Evolutionary conservation across 2,329 filamentous ascomycete genomes (phyloP), one percentile per base, ranked within the genome.

Genomic region (Eurotiales sp.): DNA sequence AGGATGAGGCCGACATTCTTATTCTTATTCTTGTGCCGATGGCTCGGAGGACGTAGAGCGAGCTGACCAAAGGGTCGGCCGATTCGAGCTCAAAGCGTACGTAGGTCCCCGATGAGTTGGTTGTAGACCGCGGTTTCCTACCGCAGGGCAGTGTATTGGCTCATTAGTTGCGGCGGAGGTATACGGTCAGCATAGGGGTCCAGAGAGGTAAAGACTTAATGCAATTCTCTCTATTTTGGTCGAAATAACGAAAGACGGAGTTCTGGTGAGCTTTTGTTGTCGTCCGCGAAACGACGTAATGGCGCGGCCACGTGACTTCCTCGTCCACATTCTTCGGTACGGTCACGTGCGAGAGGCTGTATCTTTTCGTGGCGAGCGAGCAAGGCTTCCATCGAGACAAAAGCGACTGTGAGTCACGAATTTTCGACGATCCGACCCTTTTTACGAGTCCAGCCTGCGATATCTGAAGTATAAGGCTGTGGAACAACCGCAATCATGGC

Each of bases 401-500:
- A 36, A 36, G n/a, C n/a, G n/a, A n/a, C n/a, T n/a, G n/a, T 27
- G 25, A 27, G 25, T 27, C 25, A 27, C 10, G n/a, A n/a, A n/a
- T n/a, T n/a, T n/a, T n/a, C n/a, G n/a, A n/a, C n/a, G n/a, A n/a
- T n/a, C n/a, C n/a, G n/a, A n/a, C n/a, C n/a, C 34, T 15, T 36
- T 15, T 11, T 37, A 19, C 4, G 4, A 27, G 34, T 40, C 21
- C 15, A 40, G 25, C 25, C 5, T 27, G n/a, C 27, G 29, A 6
- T 40, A 36, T 11, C 22, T 12, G 29, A n/a, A n/a, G n/a, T n/a
- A n/a, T n/a, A n/a, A n/a, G 40, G 29, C 39, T 36, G 47, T 43
- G 40, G 17, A 44, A 48, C 32, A 32, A 19, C 19, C 30, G 21
- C 32, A 46, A 19, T 11, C 48, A 73, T 73, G 71, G 69, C 70